phyloP scores from a whole-genome alignment of 2,329 filamentous ascomycete genomes.

The Fusarium incarnatum region DNA sequence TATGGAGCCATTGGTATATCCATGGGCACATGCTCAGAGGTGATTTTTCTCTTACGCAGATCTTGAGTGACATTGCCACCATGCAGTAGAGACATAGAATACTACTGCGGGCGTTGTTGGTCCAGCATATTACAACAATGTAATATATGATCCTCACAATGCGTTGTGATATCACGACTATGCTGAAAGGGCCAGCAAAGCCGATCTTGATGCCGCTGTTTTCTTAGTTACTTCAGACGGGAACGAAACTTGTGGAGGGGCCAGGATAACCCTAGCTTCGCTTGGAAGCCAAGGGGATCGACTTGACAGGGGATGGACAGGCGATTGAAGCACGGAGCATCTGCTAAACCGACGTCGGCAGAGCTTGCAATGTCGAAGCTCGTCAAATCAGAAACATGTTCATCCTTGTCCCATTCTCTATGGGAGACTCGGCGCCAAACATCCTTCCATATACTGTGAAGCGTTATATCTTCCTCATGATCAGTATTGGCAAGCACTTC shows the following conservation, averaged over 20 bases:
- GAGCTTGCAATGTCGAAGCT: constrained; percentile 23
- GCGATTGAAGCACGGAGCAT: constrained; percentile 45
- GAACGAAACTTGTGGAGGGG: constrained; percentile 45
- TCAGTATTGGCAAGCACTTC: neutral
- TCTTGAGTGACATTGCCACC: constrained; percentile 33
- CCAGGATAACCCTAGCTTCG: constrained; percentile 47
- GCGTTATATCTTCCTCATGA: neutral
- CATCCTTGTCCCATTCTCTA: neutral
- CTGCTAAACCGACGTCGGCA: constrained; percentile 44
- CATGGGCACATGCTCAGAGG: constrained; percentile 35
- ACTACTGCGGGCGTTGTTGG: constrained; percentile 6
- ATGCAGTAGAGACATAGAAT: constrained; percentile 14
- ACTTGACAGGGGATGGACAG: constrained; percentile 43
- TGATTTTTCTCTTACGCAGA: constrained; percentile 33
- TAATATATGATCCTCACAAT: constrained; percentile 18
- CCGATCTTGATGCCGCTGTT: constrained; percentile 40
- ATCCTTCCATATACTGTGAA: neutral
- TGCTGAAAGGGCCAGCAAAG: constrained; percentile 31
- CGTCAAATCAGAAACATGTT: constrained; percentile 11
- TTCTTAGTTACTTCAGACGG: constrained; percentile 41
- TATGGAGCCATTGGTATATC: constrained; percentile 39
- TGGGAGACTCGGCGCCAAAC: neutral
- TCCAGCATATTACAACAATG: constrained; percentile 11
- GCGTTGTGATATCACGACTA: constrained; percentile 30
- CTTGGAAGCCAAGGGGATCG: constrained; percentile 39